Base-by-base conservation (phyloP, 1,284 basidiomycete genomes). In the Ceratorhiza oryzae-sativae region DNA sequence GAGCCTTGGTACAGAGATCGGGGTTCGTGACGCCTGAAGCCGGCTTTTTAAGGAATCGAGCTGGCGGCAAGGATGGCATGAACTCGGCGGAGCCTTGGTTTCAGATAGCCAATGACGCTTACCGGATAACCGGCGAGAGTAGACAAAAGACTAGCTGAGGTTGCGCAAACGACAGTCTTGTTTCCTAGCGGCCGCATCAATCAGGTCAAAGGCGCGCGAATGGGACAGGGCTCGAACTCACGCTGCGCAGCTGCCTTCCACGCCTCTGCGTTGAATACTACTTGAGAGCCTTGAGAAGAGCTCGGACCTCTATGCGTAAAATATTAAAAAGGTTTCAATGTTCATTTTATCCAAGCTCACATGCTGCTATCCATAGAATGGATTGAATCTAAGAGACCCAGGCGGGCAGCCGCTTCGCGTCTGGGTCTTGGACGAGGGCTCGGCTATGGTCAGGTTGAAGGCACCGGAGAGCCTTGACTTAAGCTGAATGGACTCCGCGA, bases 1-100 rank as follows among this genome's bases (percentile, higher is more conserved):
- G 20, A 95, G 86, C 77, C 85, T 85, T 6, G 90, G 88, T 72
- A 95, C 88, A 1, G 90, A 88, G 73, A 93, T 86, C 71, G 85
- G 86, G 70, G 86, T 89, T 80, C 91, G 89, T 70, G 89, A 92
- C 45, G 93, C 94, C 81, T 97, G 95, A 56, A 97, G 82, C 75
- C 95, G 87, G 65, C 93, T 95, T 82, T 95, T 97, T 80, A 97
- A 86, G 72, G 93, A 95, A 80, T 97, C 95, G 81, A 97, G 84
- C 87, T 88, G 74, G 23, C 18, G 9, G 45, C 25, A 55, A 36
- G 53, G 27, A 30, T n/a, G 63, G 71, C 12, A 48, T 30, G 34
- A 46, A 15, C 42, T 30, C 32, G 25, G 30, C 32, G n/a, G 61
- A 25, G 30, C 58, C 20, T 34, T 36, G 42, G n/a, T 30, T 36